phyloP scores from a whole-genome alignment of 1,284 basidiomycete genomes.

The Heterobasidion annosum region DNA sequence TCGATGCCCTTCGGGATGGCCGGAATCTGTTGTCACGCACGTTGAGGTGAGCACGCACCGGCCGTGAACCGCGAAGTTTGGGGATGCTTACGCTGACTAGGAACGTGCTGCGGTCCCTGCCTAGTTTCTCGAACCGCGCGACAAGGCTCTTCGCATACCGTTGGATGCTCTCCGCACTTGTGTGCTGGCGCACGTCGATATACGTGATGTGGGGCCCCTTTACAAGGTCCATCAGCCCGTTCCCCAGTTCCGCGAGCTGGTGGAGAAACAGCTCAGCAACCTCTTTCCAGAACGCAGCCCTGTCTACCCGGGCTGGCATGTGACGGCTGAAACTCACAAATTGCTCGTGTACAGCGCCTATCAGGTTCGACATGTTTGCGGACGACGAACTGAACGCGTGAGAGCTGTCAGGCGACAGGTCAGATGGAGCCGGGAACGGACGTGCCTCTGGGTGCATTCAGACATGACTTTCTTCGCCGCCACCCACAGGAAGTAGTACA shows the following conservation, averaged over 20 bases:
- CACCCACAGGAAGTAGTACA: slow-evolving; percentile 11
- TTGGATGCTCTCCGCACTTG: slow-evolving; percentile 27
- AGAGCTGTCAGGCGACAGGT: too few relatives aligned
- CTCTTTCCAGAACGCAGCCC: slow-evolving; percentile 7
- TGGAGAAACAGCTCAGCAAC: neutral
- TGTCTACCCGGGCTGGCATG: slow-evolving; percentile 7
- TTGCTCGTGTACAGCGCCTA: slow-evolving; percentile 8
- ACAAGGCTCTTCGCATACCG: slow-evolving; percentile 30
- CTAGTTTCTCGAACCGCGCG: slow-evolving; percentile 29
- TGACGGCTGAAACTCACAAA: slow-evolving; percentile 8
- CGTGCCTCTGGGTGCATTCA: too few relatives aligned
- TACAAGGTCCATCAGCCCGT: slow-evolving; percentile 29
- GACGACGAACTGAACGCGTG: too few relatives aligned
- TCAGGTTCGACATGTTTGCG: too few relatives aligned
- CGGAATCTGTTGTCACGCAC: slow-evolving; percentile 34
- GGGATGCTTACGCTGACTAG: slow-evolving; percentile 37
- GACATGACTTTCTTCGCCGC: slow-evolving; percentile 7
- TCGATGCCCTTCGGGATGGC: slow-evolving; percentile 44
- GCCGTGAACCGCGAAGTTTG: too few relatives aligned
- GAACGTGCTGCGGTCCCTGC: slow-evolving; percentile 28
- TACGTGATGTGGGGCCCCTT: slow-evolving; percentile 41
- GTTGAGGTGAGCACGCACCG: too few relatives aligned
- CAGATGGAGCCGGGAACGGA: too few relatives aligned
- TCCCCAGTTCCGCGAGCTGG: slow-evolving; percentile 44
- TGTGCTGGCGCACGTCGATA: slow-evolving; percentile 34